A percentile compares a stretch with the other conserved stretches of the same genome.
Conservation (phyloP, 1,139 yeast genomes). For the Sugiyamaella neomexicana region DNA sequence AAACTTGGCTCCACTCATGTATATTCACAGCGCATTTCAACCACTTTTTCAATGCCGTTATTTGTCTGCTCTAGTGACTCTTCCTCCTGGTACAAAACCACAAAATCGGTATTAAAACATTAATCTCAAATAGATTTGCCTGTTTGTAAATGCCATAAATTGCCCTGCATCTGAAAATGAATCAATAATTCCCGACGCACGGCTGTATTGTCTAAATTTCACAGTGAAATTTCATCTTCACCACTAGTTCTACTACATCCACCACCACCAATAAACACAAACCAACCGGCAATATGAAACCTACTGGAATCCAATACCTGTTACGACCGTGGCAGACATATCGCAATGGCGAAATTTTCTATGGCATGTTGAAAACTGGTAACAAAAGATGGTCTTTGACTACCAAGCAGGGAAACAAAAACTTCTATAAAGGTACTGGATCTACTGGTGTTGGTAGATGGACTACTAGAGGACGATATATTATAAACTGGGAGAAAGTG, state of each 20-base stretch:
- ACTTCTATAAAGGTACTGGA: conserved; percentile 92
- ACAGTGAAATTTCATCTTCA: background rate
- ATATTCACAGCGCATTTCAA: no score
- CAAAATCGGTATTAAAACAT: no score
- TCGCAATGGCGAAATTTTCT: conserved; percentile 80
- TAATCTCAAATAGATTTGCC: no score
- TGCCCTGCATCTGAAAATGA: no score
- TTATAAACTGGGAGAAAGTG: conserved; percentile 80
- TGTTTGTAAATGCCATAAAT: no score
- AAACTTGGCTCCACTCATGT: no score
- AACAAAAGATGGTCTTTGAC: conserved; percentile 83
- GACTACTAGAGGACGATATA: conserved; percentile 71
- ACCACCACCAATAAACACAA: no score
- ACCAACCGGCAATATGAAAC: conserved; percentile 37
- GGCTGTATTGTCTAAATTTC: background rate
- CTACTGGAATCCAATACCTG: conserved; percentile 43
- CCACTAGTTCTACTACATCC: background rate
- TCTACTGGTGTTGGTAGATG: conserved; percentile 89
- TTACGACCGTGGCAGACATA: conserved; percentile 84
- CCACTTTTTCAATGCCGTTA: no score
- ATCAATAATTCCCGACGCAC: background rate
- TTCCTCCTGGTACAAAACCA: no score
- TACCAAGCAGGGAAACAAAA: conserved; percentile 92
- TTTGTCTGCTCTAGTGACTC: no score
- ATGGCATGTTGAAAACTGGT: conserved; percentile 75